phyloP scores from a whole-genome alignment of 306 rosid species.

The Abrus pulchellus region DNA sequence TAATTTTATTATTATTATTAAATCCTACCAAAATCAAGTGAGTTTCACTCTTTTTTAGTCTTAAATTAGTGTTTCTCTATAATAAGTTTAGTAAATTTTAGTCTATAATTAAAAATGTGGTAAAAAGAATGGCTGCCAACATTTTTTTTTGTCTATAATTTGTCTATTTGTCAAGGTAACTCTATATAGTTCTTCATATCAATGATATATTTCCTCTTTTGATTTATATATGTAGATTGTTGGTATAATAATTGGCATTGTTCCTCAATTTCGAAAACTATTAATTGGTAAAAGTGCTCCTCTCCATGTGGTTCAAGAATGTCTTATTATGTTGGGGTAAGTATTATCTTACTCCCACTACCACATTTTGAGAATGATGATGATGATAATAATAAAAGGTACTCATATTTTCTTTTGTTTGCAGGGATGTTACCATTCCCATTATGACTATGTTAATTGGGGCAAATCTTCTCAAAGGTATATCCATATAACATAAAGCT shows the following conservation, averaged over 20 bases:
- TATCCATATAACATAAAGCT: neutral
- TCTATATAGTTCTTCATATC: no score
- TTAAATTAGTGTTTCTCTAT: no score
- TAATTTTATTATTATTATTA: no score
- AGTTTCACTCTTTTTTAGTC: no score
- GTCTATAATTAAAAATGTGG: no score
- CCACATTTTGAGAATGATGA: no score
- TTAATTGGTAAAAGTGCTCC: slow-evolving; percentile 36
- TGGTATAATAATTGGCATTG: slow-evolving; percentile 35
- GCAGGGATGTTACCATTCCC: slow-evolving; percentile 47
- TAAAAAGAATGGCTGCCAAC: no score
- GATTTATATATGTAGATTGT: slow-evolving; percentile 13
- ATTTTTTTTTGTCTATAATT: no score
- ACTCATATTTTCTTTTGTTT: neutral
- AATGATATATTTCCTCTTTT: neutral
- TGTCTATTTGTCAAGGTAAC: no score
- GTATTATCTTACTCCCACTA: neutral
- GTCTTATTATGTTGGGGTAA: slow-evolving; percentile 42
- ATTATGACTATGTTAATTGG: slow-evolving; percentile 42
- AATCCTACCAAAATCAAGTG: no score
- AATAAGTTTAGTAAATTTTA: no score
- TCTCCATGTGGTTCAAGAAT: slow-evolving; percentile 33
- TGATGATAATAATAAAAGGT: no score
- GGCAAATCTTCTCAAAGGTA: slow-evolving; percentile 51
- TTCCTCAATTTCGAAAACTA: slow-evolving; percentile 30